Evolutionary conservation across 2,329 filamentous ascomycete genomes (phyloP).

Genomic region (Chaetomiaceae sp.): DNA sequence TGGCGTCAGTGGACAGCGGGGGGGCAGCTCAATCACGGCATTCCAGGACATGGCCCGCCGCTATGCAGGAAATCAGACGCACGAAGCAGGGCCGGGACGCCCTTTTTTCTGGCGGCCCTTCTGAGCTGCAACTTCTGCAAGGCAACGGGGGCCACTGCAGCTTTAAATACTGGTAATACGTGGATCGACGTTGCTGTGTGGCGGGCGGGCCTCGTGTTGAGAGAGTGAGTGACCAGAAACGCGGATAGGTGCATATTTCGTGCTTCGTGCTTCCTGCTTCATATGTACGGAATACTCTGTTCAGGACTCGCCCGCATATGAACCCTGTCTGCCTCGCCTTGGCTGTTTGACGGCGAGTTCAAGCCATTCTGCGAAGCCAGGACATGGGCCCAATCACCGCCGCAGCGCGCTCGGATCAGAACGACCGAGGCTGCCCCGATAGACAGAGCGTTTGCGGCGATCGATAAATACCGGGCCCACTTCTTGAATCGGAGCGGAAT

Average conservation of each 20-base stretch:
- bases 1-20: neutral
- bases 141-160: too few relatives aligned
- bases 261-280: neutral
- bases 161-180: neutral
- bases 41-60: neutral
- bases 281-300: too few relatives aligned
- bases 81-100: neutral
- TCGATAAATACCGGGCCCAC: neutral
- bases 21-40: constrained; percentile 1
- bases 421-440: neutral
- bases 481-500: neutral
- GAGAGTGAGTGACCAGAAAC: constrained; percentile 3
- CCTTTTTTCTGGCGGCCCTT: neutral
- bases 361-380: neutral
- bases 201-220: constrained; percentile 6
- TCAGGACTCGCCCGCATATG: too few relatives aligned
- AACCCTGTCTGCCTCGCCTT: neutral
- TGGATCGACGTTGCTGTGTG: neutral
- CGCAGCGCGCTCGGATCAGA: neutral
- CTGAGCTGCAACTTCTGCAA: too few relatives aligned
- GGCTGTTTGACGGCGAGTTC: neutral
- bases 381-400: too few relatives aligned
- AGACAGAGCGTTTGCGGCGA: neutral
- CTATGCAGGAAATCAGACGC: constrained; percentile 1
- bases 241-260: constrained; percentile 9